Percentiles rank a stretch among this genome's conserved stretches.
These are phyloP conservation scores for Cynanchum wilfordii DNA, from an alignment of 257 asterid species.

Conservation along the genomic window DNA sequence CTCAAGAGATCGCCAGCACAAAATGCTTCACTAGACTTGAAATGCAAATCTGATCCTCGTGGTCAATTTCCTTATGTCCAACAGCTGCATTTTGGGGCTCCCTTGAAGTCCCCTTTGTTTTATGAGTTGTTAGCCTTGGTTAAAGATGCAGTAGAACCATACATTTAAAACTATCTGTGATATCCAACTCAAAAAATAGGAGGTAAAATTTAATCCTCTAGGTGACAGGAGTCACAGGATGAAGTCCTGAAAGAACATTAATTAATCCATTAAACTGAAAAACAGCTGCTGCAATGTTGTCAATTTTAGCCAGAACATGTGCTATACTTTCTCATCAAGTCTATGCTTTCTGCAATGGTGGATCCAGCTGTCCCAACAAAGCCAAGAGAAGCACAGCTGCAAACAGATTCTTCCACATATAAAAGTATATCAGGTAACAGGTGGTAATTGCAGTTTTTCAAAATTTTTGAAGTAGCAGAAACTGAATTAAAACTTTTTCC, in stretches of 20 bases:
- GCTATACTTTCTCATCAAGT: slow-evolving; percentile 52
- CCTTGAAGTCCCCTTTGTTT: not conserved
- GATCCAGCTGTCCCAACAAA: slow-evolving; percentile 90
- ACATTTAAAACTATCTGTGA: not conserved
- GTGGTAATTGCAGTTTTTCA: slow-evolving; percentile 32
- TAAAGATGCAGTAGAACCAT: not conserved
- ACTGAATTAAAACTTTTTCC: slow-evolving; percentile 28
- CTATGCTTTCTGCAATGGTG: slow-evolving; percentile 74
- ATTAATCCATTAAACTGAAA: not conserved
- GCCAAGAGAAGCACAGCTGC: slow-evolving; percentile 92
- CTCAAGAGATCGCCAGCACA: not conserved
- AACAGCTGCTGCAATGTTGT: not conserved
- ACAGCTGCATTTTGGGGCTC: not conserved
- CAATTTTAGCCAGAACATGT: slow-evolving; percentile 32
- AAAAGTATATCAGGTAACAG: slow-evolving; percentile 54
- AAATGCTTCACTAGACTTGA: not conserved
- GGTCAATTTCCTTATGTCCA: not conserved
- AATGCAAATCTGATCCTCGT: not conserved
- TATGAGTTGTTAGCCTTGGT: not conserved
- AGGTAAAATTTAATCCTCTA: not conserved
- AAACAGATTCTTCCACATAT: slow-evolving; percentile 61
- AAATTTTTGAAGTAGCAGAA: slow-evolving; percentile 26
- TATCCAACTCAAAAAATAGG: not conserved
- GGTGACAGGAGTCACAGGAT: not conserved
- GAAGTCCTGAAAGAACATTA: slow-evolving; percentile 1